Conservation (phyloP, 2,329 filamentous ascomycete genomes). For the Tolypocladium guangdongense region DNA sequence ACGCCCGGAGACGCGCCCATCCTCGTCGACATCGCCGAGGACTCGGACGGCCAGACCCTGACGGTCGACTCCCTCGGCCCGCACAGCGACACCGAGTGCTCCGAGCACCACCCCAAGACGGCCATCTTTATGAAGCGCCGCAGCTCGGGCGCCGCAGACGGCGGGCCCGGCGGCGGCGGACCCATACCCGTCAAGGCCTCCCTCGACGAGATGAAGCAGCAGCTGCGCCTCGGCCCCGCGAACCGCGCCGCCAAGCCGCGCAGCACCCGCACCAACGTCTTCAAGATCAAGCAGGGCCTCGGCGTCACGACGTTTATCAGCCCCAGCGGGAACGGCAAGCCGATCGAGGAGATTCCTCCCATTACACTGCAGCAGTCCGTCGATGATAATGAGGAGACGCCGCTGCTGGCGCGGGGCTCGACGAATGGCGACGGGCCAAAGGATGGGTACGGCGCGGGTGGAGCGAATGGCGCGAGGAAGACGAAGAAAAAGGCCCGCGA, state of each 20-base stretch:
- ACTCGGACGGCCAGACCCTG: constrained; percentile 21
- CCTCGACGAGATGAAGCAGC: constrained; percentile 50
- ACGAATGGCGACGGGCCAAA: constrained; percentile 3
- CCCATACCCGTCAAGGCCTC: constrained; percentile 48
- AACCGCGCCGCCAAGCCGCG: constrained; percentile 54
- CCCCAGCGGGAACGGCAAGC: constrained; percentile 2
- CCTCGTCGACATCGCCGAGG: constrained; percentile 29
- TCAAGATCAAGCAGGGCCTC: constrained; percentile 51
- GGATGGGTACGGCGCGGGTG: constrained; percentile 7
- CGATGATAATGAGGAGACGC: constrained; percentile 6
- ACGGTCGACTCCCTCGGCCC: constrained; percentile 24
- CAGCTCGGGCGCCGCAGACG: constrained; percentile 43
- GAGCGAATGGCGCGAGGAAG: not conserved
- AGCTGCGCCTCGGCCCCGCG: constrained; percentile 55
- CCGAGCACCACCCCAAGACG: constrained; percentile 36
- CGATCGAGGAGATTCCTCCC: constrained; percentile 2
- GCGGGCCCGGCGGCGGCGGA: constrained; percentile 29
- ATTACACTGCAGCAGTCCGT: not conserved
- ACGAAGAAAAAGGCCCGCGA: not conserved
- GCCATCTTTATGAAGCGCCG: constrained; percentile 51
- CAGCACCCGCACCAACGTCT: constrained; percentile 48
- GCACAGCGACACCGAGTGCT: constrained; percentile 23
- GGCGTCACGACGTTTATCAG: constrained; percentile 8
- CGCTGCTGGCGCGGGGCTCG: constrained; percentile 4
- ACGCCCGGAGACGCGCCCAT: constrained; percentile 17